A percentile compares a stretch with the other conserved stretches of the same genome.
Evolutionary conservation across 2,329 filamentous ascomycete genomes (phyloP).

Genomic region (Coniochaeta ligniaria): DNA sequence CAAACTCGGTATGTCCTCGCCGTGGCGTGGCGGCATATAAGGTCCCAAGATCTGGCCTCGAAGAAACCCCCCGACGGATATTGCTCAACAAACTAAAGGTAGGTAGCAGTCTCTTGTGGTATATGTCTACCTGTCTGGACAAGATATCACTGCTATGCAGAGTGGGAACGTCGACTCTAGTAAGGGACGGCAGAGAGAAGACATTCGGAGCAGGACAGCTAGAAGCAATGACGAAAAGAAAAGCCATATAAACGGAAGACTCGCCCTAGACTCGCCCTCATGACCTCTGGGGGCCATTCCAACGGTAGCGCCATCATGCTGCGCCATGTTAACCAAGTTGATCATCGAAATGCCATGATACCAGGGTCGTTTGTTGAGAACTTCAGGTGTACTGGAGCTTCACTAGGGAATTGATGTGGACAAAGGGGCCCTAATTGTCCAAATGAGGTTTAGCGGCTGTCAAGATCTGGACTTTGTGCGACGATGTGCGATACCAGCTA

Average conservation of each 20-base stretch:
- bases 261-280: too few relatives aligned
- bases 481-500: neutral
- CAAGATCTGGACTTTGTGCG: neutral
- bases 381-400: neutral
- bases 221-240: neutral
- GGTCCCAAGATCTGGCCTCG: neutral
- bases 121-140: neutral
- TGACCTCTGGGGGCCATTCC: neutral
- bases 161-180: neutral
- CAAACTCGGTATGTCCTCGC: neutral
- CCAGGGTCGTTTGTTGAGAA: neutral
- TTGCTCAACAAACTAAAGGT: neutral
- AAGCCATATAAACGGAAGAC: neutral
- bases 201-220: neutral
- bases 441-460: neutral
- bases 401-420: too few relatives aligned
- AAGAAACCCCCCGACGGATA: neutral
- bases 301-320: neutral
- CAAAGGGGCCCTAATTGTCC: too few relatives aligned
- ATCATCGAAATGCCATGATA: neutral
- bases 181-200: neutral
- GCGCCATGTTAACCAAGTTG: neutral
- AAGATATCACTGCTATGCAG: neutral
- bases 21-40: neutral
- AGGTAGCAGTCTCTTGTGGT: neutral